Evolutionary conservation across 192 early-diverging fungal species (phyloP), one percentile per base, ranked within the genome.

Genomic region (Linnemannia elongata): DNA sequence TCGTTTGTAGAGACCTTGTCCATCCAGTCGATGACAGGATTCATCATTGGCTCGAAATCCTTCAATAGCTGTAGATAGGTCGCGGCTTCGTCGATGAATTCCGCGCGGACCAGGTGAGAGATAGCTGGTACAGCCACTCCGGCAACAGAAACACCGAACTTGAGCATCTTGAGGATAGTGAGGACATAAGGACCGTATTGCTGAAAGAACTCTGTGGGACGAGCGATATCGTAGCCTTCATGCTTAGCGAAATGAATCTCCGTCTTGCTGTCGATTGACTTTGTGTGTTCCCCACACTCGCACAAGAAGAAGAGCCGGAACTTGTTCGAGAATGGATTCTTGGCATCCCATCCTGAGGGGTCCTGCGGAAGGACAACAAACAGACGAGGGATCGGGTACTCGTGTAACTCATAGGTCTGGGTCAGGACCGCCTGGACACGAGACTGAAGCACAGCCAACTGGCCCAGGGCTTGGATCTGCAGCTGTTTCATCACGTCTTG

Each of bases 141-240:
- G 3, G 77, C 77, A 54, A 70, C 68, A 2, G 69, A 20, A 38
- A 79, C 44, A 12, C 77, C 77, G n/a, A 49, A 52, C 68, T 70
- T 71, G 35, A 79, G 69, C 77, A 79, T 79, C 45, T 79, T 70
- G 44, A 79, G 45, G 24, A 79, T 57, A 15, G 77, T 72, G 33
- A 79, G 69, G 77, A 71, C 35, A 41, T 79, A 55, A 12, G 33
- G 3, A 12, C 77, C 77, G 35, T 72, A 79, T 17, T 55, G 30
- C 10, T 33, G 30, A 72, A 79, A 79, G 77, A 79, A 71, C 35
- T 79, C 69, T 72, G 68, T 35, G 9, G 68, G 77, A 38, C 77
- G 68, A 36, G 10, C 52, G 38, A 79, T 71, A 0, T 45, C 44
- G 44, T 45, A 79, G 17, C 77, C 77, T 15, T 54, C 77, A 55